Base-by-base conservation (phyloP, 441 rosid species). In the Mallotus japonicus region DNA sequence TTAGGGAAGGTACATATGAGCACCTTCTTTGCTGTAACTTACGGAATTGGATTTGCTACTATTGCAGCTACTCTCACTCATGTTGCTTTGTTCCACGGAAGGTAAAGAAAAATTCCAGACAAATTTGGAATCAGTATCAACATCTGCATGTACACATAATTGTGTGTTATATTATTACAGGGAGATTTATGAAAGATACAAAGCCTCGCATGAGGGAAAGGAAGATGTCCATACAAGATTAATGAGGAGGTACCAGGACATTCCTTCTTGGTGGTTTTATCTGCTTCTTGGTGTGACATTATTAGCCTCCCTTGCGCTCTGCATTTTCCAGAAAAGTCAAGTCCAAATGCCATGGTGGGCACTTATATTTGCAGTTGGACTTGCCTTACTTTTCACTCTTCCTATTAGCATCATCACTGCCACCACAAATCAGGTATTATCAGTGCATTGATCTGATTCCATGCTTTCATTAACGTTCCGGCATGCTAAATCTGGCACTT, bases 341-440 rank as follows among this genome's bases (percentile, higher is more conserved):
- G 73, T 85, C 5, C 87, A 82, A 59, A 72, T 85, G 81, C 87
- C 87, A 34, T 85, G 84, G 83, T 82, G 87, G 87, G 86, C 80
- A 42, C 80, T 80, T 5, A 28, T 85, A 51, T 78, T 85, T 44
- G 88, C 83, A 7, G 77, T 81, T 57, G 80, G 44, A 42, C 66
- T 85, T 8, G 83, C 85, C 55, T 77, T 82, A 64, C 12, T 79
- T 17, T 82, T 85, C 77, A 80, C 88, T 20, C 80, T 82, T 67
- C 87, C 85, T 8, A 46, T 85, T 71, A 73, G 84, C 76, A 77
- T 85, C 40, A 82, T 82, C 53, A 78, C 86, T 32, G 84, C 85
- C 58, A 85, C 85, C 17, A 82, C 85, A 9, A 85, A 85, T 78
- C 83, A 80, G 77, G 83, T 85, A 82, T 59, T 6, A 2, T 54